Conservation (phyloP, 164 flowering plant genomes). For the Nymphaea thermarum region DNA sequence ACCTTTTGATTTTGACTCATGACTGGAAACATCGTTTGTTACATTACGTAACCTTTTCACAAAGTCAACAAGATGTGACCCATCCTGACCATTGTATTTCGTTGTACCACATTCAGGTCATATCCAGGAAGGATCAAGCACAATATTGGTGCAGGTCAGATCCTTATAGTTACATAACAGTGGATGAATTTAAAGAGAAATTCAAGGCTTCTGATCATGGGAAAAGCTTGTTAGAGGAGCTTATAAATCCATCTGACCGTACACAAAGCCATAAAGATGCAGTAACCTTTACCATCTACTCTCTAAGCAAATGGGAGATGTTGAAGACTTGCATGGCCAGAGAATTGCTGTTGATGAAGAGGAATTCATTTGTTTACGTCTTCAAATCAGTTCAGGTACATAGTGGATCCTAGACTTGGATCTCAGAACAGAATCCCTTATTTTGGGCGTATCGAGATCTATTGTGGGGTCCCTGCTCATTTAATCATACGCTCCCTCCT, state of each 20-base stretch:
- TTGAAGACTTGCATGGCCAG: slow-evolving; percentile 38
- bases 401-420: background rate
- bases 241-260: slow-evolving; percentile 27
- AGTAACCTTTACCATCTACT: slow-evolving; percentile 21
- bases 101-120: slow-evolving; percentile 23
- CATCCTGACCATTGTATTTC: background rate
- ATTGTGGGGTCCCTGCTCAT: too few species aligned
- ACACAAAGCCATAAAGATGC: slow-evolving; percentile 19
- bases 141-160: slow-evolving; percentile 38
- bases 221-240: slow-evolving; percentile 20
- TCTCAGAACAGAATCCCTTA: too few species aligned
- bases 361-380: slow-evolving; percentile 37
- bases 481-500: too few species aligned
- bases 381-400: slow-evolving; percentile 36
- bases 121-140: slow-evolving; percentile 49
- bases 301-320: slow-evolving; percentile 35
- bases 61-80: background rate
- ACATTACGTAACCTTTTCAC: background rate
- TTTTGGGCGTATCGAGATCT: too few species aligned
- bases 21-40: too few species aligned
- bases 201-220: slow-evolving; percentile 27
- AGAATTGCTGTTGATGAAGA: slow-evolving; percentile 42
- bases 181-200: slow-evolving; percentile 21
- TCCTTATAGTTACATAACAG: slow-evolving; percentile 32
- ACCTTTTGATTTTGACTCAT: too few species aligned